Evolutionary conservation across 768 basidiomycete genomes (phyloP).

Genomic region (Kwoniella bestiolae): DNA sequence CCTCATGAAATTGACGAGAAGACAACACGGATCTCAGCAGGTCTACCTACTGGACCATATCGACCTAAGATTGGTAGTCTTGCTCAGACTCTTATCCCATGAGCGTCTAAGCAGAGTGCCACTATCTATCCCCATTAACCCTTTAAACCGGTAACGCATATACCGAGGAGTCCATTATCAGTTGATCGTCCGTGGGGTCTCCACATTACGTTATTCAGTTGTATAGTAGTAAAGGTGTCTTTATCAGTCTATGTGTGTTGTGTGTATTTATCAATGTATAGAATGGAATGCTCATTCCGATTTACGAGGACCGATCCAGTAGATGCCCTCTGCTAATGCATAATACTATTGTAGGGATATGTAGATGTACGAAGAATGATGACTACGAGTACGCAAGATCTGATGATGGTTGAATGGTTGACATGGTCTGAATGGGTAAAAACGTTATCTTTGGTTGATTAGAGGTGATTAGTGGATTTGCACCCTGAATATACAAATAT

Average conservation of each 20-base stretch:
- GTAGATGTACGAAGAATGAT: too few relatives aligned
- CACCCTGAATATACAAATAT: not conserved
- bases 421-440: not conserved
- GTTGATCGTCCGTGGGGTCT: conserved; percentile 1
- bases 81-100: conserved; percentile 33
- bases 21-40: conserved; percentile 37
- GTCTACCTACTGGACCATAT: conserved; percentile 27
- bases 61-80: conserved; percentile 35
- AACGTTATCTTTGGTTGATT: conserved; percentile 7
- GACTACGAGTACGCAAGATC: too few relatives aligned
- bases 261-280: not conserved
- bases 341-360: too few relatives aligned
- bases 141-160: conserved; percentile 4
- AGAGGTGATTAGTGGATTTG: not conserved
- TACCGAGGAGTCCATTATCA: conserved; percentile 1
- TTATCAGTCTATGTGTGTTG: not conserved
- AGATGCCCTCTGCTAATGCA: too few relatives aligned
- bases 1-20: conserved; percentile 44
- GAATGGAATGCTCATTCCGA: too few relatives aligned
- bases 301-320: too few relatives aligned
- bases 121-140: too few relatives aligned
- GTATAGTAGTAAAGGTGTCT: not conserved
- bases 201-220: not conserved
- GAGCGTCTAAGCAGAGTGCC: not conserved
- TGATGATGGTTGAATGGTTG: too few relatives aligned